Evolutionary conservation across 148 eudicot species (phyloP).

Genomic region (Dianthus caryophyllus): DNA sequence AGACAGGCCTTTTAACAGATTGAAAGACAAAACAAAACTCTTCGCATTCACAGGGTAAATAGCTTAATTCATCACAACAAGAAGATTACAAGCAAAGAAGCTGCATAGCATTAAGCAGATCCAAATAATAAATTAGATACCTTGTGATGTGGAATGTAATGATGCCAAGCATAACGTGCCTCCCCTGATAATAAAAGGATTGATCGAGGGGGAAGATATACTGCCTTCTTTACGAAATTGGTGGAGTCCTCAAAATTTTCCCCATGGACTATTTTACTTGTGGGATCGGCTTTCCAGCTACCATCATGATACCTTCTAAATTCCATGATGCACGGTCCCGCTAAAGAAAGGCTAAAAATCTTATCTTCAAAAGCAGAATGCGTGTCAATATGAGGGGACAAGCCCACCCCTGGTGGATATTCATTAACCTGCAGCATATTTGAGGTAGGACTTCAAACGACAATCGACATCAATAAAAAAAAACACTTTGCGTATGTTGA

Average conservation of each 20-base stretch:
- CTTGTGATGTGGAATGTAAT: constrained; percentile 99
- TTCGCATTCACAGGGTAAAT: background rate
- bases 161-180: constrained; percentile 97
- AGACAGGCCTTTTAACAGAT: background rate
- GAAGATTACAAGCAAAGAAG: background rate
- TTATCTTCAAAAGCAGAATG: constrained; percentile 92
- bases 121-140: constrained; percentile 28
- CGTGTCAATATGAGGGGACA: constrained; percentile 97
- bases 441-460: background rate
- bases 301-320: constrained; percentile 67
- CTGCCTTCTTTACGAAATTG: constrained; percentile 52
- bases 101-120: background rate
- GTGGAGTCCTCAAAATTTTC: constrained; percentile 37
- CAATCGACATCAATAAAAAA: background rate
- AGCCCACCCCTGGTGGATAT: constrained; percentile 90
- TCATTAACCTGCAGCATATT: constrained; percentile 71
- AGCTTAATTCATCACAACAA: background rate
- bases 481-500: background rate
- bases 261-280: constrained; percentile 26
- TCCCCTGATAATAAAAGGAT: constrained; percentile 83
- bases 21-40: background rate
- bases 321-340: constrained; percentile 98
- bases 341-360: constrained; percentile 89
- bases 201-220: constrained; percentile 89
- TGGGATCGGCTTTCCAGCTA: constrained; percentile 34